Conservation (phyloP, 1,284 basidiomycete genomes). For the Naganishia sp. region DNA sequence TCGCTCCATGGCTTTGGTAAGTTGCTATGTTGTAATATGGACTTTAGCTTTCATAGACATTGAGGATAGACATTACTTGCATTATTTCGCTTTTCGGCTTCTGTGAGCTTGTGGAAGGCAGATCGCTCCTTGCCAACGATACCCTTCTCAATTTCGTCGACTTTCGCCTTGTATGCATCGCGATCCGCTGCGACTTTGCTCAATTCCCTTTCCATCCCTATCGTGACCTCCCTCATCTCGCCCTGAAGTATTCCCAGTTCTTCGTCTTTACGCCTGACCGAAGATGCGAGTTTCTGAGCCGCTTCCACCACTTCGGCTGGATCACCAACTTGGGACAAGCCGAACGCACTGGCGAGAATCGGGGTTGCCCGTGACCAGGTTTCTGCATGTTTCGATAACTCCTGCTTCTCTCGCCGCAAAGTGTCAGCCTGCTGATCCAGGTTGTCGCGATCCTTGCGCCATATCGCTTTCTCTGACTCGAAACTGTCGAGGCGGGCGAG, state of each 20-base stretch:
- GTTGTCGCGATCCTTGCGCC: constrained; percentile 37
- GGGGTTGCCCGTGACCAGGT: constrained; percentile 54
- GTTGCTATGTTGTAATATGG: neutral
- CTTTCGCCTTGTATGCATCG: constrained; percentile 60
- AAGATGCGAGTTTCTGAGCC: constrained; percentile 45
- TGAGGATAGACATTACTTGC: neutral
- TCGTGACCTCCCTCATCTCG: constrained; percentile 56
- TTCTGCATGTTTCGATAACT: constrained; percentile 49
- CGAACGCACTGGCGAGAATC: constrained; percentile 46
- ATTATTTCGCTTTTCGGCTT: constrained; percentile 1
- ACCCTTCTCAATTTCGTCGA: constrained; percentile 57
- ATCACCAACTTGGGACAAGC: constrained; percentile 53
- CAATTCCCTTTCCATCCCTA: constrained; percentile 61
- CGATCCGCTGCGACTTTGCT: constrained; percentile 62
- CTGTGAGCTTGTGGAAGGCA: constrained; percentile 34
- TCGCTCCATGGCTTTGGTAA: constrained; percentile 2
- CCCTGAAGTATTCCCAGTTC: constrained; percentile 55
- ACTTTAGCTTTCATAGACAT: neutral
- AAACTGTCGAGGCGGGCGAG: constrained; percentile 33
- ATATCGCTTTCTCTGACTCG: constrained; percentile 45
- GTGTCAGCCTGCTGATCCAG: constrained; percentile 52
- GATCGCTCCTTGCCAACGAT: constrained; percentile 57
- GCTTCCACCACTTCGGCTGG: constrained; percentile 43
- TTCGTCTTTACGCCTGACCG: constrained; percentile 58
- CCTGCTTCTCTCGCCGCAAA: constrained; percentile 57